phyloP scores from a whole-genome alignment of 352 stramenopile species.

The Pseudoperonospora humuli region DNA sequence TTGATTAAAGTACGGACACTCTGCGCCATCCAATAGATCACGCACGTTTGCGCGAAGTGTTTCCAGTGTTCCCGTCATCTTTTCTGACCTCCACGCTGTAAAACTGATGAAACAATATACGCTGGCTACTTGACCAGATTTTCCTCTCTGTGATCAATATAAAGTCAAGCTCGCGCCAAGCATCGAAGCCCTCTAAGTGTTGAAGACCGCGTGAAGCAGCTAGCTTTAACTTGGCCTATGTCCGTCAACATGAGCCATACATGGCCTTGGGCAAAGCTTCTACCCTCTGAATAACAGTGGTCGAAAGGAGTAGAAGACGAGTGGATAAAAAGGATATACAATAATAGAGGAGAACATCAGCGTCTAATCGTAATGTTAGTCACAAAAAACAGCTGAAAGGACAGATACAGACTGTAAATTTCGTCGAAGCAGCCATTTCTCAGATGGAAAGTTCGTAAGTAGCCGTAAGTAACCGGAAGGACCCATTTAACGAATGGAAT shows the following conservation, averaged over 20 bases:
- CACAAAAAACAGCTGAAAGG: neutral
- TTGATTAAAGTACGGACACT: no score
- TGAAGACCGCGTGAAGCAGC: no score
- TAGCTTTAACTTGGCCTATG: no score
- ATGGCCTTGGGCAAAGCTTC: no score
- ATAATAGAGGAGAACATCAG: neutral
- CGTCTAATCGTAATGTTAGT: neutral
- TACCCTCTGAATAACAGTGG: no score
- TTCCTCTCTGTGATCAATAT: neutral
- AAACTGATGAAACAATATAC: slow-evolving; percentile 9
- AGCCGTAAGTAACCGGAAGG: neutral
- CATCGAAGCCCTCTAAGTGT: no score
- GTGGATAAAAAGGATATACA: neutral
- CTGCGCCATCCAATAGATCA: neutral
- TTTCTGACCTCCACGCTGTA: no score
- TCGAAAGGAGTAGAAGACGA: no score
- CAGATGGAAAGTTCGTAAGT: neutral
- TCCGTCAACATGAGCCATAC: no score
- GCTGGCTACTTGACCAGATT: neutral
- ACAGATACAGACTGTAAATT: neutral
- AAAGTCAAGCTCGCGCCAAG: neutral
- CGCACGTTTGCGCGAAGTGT: neutral
- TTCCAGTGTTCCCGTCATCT: neutral
- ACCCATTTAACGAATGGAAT: neutral
- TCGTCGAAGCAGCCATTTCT: no score